These are phyloP conservation scores for Kodamaea kaohsiungensis DNA, from an alignment of 805 yeast species.

Conservation along the genomic window DNA sequence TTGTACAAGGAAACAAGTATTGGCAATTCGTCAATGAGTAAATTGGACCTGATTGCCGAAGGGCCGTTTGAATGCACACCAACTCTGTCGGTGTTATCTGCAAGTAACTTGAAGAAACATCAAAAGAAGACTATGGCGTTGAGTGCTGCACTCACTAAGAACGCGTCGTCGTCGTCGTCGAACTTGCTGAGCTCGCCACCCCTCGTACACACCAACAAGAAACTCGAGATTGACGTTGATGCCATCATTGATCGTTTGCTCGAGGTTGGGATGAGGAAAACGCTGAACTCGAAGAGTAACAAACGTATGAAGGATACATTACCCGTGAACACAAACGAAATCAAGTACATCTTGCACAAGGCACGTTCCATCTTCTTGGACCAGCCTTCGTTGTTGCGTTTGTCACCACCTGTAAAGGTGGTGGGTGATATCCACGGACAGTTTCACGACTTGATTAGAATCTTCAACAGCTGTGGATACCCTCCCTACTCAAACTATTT, in stretches of 20 bases:
- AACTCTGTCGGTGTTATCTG: conserved; percentile 6
- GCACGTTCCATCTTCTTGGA: conserved; percentile 60
- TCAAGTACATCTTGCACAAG: conserved; percentile 56
- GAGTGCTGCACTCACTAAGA: conserved; percentile 9
- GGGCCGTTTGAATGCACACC: conserved; percentile 19
- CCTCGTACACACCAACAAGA: conserved; percentile 17
- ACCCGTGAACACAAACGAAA: conserved; percentile 52
- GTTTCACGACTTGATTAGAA: conserved; percentile 90
- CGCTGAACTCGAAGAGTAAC: conserved; percentile 17
- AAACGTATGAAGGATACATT: conserved; percentile 43
- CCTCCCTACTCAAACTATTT: conserved; percentile 98
- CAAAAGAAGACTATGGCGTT: conserved; percentile 8
- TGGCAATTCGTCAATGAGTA: conserved; percentile 4
- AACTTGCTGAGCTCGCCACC: conserved; percentile 26
- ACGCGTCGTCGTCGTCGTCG: conserved; percentile 18
- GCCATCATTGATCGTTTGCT: conserved; percentile 61
- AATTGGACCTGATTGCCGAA: conserved; percentile 25
- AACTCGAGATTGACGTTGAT: conserved; percentile 54
- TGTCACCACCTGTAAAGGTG: conserved; percentile 78
- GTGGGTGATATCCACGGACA: conserved; percentile 94
- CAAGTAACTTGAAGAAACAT: conserved; percentile 14
- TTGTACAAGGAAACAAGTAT: conserved; percentile 6
- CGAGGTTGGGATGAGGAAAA: conserved; percentile 41
- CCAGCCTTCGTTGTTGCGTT: conserved; percentile 64
- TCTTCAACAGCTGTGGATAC: conserved; percentile 97